A percentile compares a stretch with the other conserved stretches of the same genome.
These are phyloP conservation scores for Fusarium nygamai DNA, from an alignment of 2,329 filamentous ascomycete species.

Conservation along the genomic window DNA sequence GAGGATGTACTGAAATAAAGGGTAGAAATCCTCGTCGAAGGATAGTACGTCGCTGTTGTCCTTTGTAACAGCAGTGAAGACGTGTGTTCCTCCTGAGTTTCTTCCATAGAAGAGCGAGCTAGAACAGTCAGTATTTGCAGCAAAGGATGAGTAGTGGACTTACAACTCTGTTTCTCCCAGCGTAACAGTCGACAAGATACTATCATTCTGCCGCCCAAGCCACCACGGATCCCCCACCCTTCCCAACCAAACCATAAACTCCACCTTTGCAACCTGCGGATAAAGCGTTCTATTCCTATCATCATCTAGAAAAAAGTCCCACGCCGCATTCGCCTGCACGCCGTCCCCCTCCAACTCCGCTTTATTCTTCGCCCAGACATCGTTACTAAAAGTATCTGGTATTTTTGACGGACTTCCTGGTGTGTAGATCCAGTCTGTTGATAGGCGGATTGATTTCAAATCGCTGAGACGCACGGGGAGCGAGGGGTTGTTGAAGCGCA, in stretches of 20 bases:
- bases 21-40: conserved; percentile 39
- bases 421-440: conserved; percentile 41
- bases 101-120: conserved; percentile 39
- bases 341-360: conserved; percentile 2
- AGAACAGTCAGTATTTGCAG: background rate
- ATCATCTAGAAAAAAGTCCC: conserved; percentile 43
- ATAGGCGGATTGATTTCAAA: conserved; percentile 30
- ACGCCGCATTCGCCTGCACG: conserved; percentile 37
- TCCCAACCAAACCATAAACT: conserved; percentile 42
- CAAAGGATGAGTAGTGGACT: rapidly evolving
- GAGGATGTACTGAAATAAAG: conserved; percentile 38
- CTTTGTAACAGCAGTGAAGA: conserved; percentile 36
- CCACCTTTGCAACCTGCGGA: conserved; percentile 34
- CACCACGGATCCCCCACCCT: conserved; percentile 42
- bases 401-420: conserved; percentile 4
- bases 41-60: conserved; percentile 33
- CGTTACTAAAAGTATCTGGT: conserved; percentile 19
- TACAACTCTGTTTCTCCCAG: conserved; percentile 39
- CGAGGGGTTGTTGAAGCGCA: conserved; percentile 32
- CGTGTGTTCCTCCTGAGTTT: conserved; percentile 38
- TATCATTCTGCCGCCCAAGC: conserved; percentile 33
- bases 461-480: conserved; percentile 37
- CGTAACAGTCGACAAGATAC: conserved; percentile 34
- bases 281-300: conserved; percentile 36
- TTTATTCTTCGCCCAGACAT: conserved; percentile 31